Conservation (phyloP, 192 early-diverging fungal genomes). For the Pilobolus umbonatus region DNA sequence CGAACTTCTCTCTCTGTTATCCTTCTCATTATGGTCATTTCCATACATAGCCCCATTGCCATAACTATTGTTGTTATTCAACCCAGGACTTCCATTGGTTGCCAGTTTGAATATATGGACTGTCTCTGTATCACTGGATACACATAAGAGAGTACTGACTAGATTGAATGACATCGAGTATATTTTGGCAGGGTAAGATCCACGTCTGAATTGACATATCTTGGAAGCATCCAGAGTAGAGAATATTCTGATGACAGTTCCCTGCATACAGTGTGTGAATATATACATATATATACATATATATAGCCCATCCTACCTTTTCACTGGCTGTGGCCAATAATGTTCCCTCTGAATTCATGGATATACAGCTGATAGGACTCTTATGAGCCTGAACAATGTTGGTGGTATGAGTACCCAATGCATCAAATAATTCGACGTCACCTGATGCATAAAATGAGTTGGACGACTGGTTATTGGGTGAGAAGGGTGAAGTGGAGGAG, state of each 20-base stretch:
- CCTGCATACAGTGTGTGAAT: constrained; percentile 38
- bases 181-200: constrained; percentile 88
- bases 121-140: constrained; percentile 90
- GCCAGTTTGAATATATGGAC: constrained; percentile 89
- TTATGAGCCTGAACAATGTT: constrained; percentile 97
- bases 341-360: constrained; percentile 88
- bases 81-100: constrained; percentile 7
- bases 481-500: constrained; percentile 51
- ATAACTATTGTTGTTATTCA: constrained; percentile 19
- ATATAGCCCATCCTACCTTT: constrained; percentile 55
- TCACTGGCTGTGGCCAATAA: constrained; percentile 93
- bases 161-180: constrained; percentile 88
- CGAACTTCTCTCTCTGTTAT: constrained; percentile 17
- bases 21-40: constrained; percentile 4
- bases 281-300: not conserved
- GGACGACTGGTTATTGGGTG: constrained; percentile 34
- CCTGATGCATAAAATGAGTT: constrained; percentile 58
- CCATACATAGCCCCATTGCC: not conserved
- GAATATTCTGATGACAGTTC: constrained; percentile 96
- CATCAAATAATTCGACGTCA: constrained; percentile 92
- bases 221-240: constrained; percentile 80
- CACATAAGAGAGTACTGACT: constrained; percentile 64
- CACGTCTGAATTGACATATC: constrained; percentile 91
- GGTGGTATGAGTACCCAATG: constrained; percentile 79
- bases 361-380: constrained; percentile 77